Percentiles rank a stretch among this genome's conserved stretches.
phyloP scores from a whole-genome alignment of 2,329 filamentous ascomycete species.

The Pseudocercospora macadamiae region DNA sequence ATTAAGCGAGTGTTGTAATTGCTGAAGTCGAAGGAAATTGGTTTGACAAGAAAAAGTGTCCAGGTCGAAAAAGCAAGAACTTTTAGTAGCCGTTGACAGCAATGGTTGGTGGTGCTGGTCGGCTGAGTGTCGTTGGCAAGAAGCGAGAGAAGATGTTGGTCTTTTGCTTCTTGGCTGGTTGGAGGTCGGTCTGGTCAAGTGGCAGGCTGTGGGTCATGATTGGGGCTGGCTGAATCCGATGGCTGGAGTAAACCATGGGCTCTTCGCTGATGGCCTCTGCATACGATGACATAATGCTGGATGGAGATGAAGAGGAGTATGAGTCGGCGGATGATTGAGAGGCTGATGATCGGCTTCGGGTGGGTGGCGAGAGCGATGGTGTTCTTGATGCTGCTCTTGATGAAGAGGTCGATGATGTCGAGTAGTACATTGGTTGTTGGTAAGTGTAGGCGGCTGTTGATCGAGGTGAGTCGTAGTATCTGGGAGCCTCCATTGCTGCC shows the following conservation, averaged over 20 bases:
- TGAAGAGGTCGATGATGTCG: conserved; percentile 29
- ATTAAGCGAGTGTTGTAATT: conserved; percentile 7
- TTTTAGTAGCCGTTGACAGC: conserved; percentile 26
- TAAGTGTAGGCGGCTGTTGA: conserved; percentile 34
- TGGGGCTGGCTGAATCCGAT: conserved; percentile 39
- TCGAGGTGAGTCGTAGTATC: conserved; percentile 43
- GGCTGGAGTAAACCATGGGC: conserved; percentile 39
- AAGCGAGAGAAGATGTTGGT: conserved; percentile 44
- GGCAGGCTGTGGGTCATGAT: conserved; percentile 29
- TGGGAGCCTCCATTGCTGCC: conserved; percentile 30
- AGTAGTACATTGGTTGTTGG: conserved; percentile 33
- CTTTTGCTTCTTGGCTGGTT: conserved; percentile 41
- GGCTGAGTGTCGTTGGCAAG: conserved; percentile 36
- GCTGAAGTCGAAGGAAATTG: conserved; percentile 10
- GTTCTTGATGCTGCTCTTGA: conserved; percentile 47
- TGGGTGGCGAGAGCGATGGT: conserved; percentile 53
- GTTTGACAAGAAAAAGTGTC: conserved; percentile 3
- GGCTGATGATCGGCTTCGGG: conserved; percentile 42
- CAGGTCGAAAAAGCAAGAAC: background rate
- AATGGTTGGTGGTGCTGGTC: conserved; percentile 18
- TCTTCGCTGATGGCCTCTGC: conserved; percentile 32
- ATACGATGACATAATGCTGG: conserved; percentile 40
- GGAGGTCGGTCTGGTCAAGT: conserved; percentile 35
- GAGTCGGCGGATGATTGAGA: conserved; percentile 41
- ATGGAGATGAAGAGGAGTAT: conserved; percentile 36